These are phyloP conservation scores for Pythium aristosporum DNA, from an alignment of 352 stramenopile genomes.

Conservation along the genomic window DNA sequence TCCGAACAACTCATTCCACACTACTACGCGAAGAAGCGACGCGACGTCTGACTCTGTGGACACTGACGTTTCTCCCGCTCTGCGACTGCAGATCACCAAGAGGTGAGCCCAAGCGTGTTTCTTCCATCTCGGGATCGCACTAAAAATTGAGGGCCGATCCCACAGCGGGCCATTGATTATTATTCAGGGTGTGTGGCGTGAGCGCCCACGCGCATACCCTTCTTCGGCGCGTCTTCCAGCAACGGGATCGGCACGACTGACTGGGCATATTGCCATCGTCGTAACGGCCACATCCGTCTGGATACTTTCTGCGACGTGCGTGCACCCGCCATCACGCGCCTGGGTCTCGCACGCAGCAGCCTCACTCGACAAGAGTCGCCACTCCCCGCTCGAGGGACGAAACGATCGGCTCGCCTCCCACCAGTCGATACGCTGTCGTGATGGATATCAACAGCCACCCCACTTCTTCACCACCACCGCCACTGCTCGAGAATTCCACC, in stretches of 20 bases:
- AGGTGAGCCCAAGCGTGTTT: no score
- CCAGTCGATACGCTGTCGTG: background rate
- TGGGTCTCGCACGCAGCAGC: no score
- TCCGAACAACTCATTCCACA: conserved; percentile 1
- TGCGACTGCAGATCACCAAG: background rate
- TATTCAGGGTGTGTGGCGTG: no score
- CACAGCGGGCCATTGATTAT: no score
- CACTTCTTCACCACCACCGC: no score
- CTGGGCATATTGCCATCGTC: background rate
- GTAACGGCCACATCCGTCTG: conserved; percentile 1
- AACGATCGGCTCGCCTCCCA: background rate
- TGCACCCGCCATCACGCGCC: background rate
- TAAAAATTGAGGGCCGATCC: no score
- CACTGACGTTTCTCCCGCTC: background rate
- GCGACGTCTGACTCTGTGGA: background rate
- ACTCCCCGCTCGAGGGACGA: background rate
- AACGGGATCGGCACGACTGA: background rate
- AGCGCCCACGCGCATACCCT: background rate
- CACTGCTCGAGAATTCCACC: background rate
- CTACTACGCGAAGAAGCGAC: background rate
- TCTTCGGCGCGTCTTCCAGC: conserved; percentile 12
- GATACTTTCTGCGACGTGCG: background rate
- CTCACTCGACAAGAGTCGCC: no score
- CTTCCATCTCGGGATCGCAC: no score
- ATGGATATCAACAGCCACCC: background rate